These are phyloP conservation scores for Solanum corneliomulleri DNA, from an alignment of 257 asterid species.

Conservation along the genomic window DNA sequence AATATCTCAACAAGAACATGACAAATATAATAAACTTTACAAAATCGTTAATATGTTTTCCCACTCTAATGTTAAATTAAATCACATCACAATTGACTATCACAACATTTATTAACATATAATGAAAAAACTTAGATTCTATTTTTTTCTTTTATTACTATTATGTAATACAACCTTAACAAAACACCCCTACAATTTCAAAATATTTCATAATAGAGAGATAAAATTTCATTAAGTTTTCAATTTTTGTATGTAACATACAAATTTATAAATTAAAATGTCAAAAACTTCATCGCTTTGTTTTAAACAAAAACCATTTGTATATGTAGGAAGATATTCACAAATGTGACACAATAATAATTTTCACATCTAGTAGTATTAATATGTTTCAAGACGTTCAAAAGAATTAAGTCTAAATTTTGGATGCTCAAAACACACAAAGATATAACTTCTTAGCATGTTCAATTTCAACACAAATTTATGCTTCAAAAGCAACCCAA, in stretches of 20 bases:
- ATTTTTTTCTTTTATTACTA: too few species aligned
- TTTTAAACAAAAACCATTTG: background rate
- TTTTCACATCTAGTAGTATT: too few species aligned
- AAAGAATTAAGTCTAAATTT: background rate
- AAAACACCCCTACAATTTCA: background rate
- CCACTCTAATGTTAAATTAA: background rate
- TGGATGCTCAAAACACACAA: background rate
- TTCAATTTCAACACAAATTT: background rate
- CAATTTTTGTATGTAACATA: background rate
- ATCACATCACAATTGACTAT: background rate
- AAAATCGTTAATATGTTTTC: background rate
- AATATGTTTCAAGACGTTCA: background rate
- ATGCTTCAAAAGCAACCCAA: too few species aligned
- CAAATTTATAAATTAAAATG: background rate
- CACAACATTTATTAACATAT: background rate
- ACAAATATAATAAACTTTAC: too few species aligned
- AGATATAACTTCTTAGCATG: background rate
- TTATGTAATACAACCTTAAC: too few species aligned
- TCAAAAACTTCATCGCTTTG: background rate
- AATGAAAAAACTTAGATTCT: too few species aligned
- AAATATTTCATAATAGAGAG: background rate
- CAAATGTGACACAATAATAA: too few species aligned
- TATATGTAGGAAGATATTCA: too few species aligned
- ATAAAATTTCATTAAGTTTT: too few species aligned
- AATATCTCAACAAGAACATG: too few species aligned